Percentiles rank a stretch among this genome's conserved stretches.
phyloP scores from a whole-genome alignment of 2,329 filamentous ascomycete genomes.

The Dothidotthia symphoricarpi region DNA sequence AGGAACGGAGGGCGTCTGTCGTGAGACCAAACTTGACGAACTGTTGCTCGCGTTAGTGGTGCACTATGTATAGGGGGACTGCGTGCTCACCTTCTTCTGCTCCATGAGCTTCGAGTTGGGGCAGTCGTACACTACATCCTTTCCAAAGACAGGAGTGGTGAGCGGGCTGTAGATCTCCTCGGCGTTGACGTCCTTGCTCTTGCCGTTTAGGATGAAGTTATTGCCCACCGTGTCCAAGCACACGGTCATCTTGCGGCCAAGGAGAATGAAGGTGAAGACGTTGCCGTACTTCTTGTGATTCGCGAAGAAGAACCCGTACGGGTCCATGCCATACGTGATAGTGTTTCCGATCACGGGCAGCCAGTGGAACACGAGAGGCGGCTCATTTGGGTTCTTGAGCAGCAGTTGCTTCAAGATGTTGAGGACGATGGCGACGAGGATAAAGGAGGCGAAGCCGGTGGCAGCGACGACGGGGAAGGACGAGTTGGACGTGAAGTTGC shows the following conservation, averaged over 20 bases:
- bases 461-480: conserved; percentile 48
- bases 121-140: conserved; percentile 86
- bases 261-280: conserved; percentile 83
- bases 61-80: background rate
- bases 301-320: conserved; percentile 76
- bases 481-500: conserved; percentile 43
- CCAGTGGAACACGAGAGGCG: conserved; percentile 64
- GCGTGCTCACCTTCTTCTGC: conserved; percentile 74
- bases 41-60: conserved; percentile 39
- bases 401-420: conserved; percentile 81
- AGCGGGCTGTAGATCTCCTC: conserved; percentile 87
- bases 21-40: conserved; percentile 82
- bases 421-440: conserved; percentile 62
- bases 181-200: conserved; percentile 83
- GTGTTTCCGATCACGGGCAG: conserved; percentile 81
- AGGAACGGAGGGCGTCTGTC: conserved; percentile 69
- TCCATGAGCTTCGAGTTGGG: conserved; percentile 92
- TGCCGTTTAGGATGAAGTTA: conserved; percentile 89
- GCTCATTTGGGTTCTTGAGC: conserved; percentile 71
- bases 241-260: conserved; percentile 87
- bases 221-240: conserved; percentile 79
- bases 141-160: conserved; percentile 70
- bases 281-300: conserved; percentile 81
- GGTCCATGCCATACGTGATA: conserved; percentile 91
- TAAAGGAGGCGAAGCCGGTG: conserved; percentile 48